phyloP scores from a whole-genome alignment of 176 grass and related monocot genomes.

The Bromus sterilis region DNA sequence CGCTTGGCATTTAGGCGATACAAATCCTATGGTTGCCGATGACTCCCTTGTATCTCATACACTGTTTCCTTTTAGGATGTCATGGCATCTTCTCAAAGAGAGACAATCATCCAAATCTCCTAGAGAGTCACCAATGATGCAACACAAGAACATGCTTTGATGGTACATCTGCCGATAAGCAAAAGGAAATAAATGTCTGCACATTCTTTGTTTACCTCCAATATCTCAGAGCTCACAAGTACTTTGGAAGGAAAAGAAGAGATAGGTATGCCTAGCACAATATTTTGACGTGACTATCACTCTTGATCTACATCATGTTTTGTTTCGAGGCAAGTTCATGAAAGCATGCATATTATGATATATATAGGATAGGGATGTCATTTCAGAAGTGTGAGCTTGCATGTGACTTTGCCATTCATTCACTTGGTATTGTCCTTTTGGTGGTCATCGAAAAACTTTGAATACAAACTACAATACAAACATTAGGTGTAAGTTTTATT shows the following conservation, averaged over 20 bases:
- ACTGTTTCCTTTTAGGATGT: no score
- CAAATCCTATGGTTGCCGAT: no score
- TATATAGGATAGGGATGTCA: not conserved
- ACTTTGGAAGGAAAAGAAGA: not conserved
- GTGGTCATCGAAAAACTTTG: not conserved
- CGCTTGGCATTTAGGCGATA: no score
- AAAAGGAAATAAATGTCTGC: not conserved
- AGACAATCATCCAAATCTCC: not conserved
- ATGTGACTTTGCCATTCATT: not conserved
- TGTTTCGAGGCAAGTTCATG: not conserved
- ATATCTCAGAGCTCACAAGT: not conserved
- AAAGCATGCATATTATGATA: not conserved
- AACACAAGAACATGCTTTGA: not conserved
- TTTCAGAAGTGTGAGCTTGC: not conserved
- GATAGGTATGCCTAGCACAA: not conserved
- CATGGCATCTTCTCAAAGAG: not conserved
- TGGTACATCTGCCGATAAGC: not conserved
- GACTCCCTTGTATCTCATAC: no score
- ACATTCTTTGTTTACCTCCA: not conserved
- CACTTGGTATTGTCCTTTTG: not conserved
- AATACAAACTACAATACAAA: not conserved
- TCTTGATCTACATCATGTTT: not conserved
- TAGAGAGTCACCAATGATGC: not conserved
- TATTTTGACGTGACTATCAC: not conserved
- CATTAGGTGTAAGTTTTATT: no score